Conservation (phyloP, 352 stramenopile genomes). For the Globisporangium nunn region DNA sequence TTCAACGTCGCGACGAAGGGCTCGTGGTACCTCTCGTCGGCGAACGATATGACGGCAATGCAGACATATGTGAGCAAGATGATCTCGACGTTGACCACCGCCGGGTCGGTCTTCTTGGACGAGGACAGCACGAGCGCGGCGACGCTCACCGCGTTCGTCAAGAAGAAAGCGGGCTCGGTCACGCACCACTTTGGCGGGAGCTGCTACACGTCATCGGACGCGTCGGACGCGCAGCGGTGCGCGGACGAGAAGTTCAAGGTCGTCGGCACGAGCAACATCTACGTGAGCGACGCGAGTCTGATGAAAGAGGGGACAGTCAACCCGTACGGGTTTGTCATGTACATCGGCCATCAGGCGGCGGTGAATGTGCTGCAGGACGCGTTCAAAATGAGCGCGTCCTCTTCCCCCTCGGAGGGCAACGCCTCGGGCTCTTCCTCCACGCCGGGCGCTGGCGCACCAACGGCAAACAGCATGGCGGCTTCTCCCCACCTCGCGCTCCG, state of each 20-base stretch:
- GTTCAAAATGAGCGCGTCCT: constrained; percentile 14
- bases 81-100: constrained; percentile 24
- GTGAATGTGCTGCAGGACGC: constrained; percentile 25
- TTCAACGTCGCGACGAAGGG: constrained; percentile 10
- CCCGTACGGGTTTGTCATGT: constrained; percentile 73
- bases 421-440: background rate
- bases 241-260: constrained; percentile 55
- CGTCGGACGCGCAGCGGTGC: constrained; percentile 34
- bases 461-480: too few relatives aligned
- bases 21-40: constrained; percentile 27
- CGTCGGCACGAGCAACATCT: constrained; percentile 61
- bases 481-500: too few relatives aligned
- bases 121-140: constrained; percentile 18
- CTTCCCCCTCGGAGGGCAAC: background rate
- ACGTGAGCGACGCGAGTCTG: constrained; percentile 46
- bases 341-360: constrained; percentile 48
- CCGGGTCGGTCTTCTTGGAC: constrained; percentile 44
- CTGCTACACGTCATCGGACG: constrained; percentile 60
- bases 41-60: constrained; percentile 50
- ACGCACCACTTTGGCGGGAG: constrained; percentile 64
- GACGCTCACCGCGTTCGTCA: constrained; percentile 37
- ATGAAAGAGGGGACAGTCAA: constrained; percentile 64
- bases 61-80: constrained; percentile 35
- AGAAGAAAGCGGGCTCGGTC: constrained; percentile 13
- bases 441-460: too few relatives aligned